A percentile compares a stretch with the other conserved stretches of the same genome.
Conservation (phyloP, 2,329 filamentous ascomycete genomes). For the Akanthomyces lecanii region DNA sequence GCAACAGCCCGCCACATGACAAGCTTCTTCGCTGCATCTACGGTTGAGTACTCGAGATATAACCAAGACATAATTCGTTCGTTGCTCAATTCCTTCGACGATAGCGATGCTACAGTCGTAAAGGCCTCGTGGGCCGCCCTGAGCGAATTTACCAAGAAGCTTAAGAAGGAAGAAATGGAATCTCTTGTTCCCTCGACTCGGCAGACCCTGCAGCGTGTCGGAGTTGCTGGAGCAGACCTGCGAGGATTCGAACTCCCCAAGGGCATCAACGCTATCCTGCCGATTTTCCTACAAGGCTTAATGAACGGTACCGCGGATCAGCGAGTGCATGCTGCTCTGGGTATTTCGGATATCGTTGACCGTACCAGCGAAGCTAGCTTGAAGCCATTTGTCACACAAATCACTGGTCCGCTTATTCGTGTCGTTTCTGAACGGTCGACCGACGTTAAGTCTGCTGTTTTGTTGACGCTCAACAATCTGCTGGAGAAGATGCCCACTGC, state of each 20-base stretch:
- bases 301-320: conserved; percentile 96
- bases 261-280: conserved; percentile 92
- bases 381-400: conserved; percentile 94
- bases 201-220: conserved; percentile 81
- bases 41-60: conserved; percentile 90
- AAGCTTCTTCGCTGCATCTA: conserved; percentile 76
- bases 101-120: conserved; percentile 76
- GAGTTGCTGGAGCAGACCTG: conserved; percentile 77
- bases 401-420: conserved; percentile 94
- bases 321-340: conserved; percentile 83
- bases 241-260: conserved; percentile 90
- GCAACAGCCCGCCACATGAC: conserved; percentile 74
- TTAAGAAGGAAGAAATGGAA: conserved; percentile 98
- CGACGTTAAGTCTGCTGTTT: conserved; percentile 91
- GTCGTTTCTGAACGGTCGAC: conserved; percentile 95
- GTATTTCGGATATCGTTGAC: conserved; percentile 93
- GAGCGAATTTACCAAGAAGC: conserved; percentile 77
- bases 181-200: conserved; percentile 80
- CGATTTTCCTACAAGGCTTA: conserved; percentile 94
- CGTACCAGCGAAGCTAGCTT: conserved; percentile 82
- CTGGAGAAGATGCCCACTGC: conserved; percentile 95
- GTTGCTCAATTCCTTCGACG: conserved; percentile 87
- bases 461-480: conserved; percentile 90
- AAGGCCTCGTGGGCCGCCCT: conserved; percentile 87
- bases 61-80: conserved; percentile 92